phyloP scores from a whole-genome alignment of 768 basidiomycete species.

The Suillus ampliporus region DNA sequence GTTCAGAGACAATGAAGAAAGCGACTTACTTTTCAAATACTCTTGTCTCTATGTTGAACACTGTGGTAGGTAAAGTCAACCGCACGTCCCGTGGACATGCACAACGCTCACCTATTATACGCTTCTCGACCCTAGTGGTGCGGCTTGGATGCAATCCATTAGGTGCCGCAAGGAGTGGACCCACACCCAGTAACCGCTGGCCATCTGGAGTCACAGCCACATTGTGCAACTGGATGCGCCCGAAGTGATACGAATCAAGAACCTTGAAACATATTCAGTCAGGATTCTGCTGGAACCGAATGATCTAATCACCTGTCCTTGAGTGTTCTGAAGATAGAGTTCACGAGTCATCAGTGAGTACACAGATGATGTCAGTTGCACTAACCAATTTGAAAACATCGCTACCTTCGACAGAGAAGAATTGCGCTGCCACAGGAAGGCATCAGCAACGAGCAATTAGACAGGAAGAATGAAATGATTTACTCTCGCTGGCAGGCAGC shows the following conservation, averaged over 20 bases:
- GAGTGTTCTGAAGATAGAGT: conserved; percentile 45
- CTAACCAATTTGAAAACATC: conserved; percentile 52
- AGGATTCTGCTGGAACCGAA: not conserved
- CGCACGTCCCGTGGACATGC: not conserved
- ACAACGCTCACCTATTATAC: conserved; percentile 50
- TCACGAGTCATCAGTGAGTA: conserved; percentile 15
- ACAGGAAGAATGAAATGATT: conserved; percentile 8
- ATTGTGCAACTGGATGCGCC: conserved; percentile 53
- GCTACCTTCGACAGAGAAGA: conserved; percentile 57
- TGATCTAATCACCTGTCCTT: conserved; percentile 41
- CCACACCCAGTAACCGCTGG: conserved; percentile 54
- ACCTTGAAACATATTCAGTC: conserved; percentile 29
- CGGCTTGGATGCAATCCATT: conserved; percentile 52
- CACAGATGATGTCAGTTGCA: conserved; percentile 13
- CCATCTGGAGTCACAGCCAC: conserved; percentile 55
- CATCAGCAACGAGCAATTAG: conserved; percentile 20
- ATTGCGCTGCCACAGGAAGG: conserved; percentile 37
- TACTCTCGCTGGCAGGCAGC: conserved; percentile 56
- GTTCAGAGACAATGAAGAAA: conserved; percentile 1
- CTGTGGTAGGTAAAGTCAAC: conserved; percentile 32
- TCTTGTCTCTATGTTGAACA: conserved; percentile 52
- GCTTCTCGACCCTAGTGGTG: conserved; percentile 57
- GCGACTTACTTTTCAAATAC: conserved; percentile 49
- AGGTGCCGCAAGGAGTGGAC: conserved; percentile 48
- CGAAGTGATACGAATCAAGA: conserved; percentile 47